Evolutionary conservation across 2,329 filamentous ascomycete species (phyloP), one percentile per base, ranked within the genome.

Genomic region (Tolypocladium tundrense): DNA sequence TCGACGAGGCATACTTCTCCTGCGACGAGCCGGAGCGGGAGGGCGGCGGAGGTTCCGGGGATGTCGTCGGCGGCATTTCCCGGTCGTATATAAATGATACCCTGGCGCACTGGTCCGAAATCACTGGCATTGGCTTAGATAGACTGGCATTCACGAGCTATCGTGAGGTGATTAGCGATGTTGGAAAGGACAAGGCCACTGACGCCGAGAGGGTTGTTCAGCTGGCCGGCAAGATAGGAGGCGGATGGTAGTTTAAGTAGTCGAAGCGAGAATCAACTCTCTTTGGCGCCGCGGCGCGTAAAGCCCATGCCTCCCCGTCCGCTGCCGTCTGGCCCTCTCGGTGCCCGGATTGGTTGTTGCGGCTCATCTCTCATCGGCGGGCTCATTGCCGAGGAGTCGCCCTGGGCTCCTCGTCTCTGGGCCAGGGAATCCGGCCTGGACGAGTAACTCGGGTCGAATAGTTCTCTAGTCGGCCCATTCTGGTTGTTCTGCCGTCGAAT

Each of bases 1-100:
- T 96, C 13, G 91, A 96, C 63, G 91, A 96, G 74, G 91, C 91
- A 7, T 96, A 96, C 71, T 96, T 89, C 67, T 96, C 91, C 8
- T 85, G 79, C 39, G 86, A 86, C 7, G 85, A 88, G 51, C 69
- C 71, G 19, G 78, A 78, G 48, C 61, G 59, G 33, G 69, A 66
- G 51, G 63, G 31, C 8, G 48, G 24, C 35, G n/a, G 33, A 21
- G 31, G 39, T 11, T 33, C 63, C 60, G 63, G 65, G 52, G 75
- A 79, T 66, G 66, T 79, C 63, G 76, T 89, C 42, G 82, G 83
- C 66, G 86, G 86, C 56, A 85, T 92, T 69, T 87, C 86, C 62
- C 80, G 80, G 61, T 77, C 76, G 54, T 79, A 84, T 65, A 81
- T 95, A 67, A 83, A 84, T 72, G 79, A 83, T 69, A 81, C 86